Base-by-base conservation (phyloP, 352 stramenopile species). In the Phytopythium kandeliae region DNA sequence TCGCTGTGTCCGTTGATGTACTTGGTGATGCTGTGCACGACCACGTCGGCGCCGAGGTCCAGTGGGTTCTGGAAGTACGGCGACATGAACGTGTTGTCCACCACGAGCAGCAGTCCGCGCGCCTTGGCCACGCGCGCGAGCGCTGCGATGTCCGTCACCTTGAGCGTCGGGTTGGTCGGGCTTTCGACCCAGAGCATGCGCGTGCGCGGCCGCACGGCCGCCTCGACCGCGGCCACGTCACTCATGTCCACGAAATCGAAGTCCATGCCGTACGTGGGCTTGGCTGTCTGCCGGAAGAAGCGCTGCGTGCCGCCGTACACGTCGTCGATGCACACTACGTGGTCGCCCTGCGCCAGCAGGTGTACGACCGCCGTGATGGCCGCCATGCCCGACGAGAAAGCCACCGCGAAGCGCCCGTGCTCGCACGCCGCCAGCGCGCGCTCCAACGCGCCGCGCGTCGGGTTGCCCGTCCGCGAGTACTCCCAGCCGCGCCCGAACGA, bases 1-100 rank as follows among this genome's bases (percentile, higher is more conserved):
- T 97, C 92, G 59, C 95, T 97, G 74, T 98, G 92, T 51, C 92
- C 92, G 63, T 97, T 95, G 62, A 97, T 98, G 76, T 96, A 98
- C 80, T 98, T 98, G 67, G 94, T 98, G 58, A 97, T 79, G 55
- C 81, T 96, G 71, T 98, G 92, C 48, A 97, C 79, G 31, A 95
- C 90, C 22, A 98, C 74, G 65, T 98, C 90, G 31, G 83, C 88
- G 37, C 94, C 94, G 21, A 97, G 75, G 46, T 87, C 78, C 17
- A 98, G 72, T 12, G 94, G 94, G 61, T 93, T 94, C 65, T 92
- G 84, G 65, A 98, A 94, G 63, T 97, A 96, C 0, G 91, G 91
- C 41, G 86, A 93, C 63, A 93, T 91, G 65, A 98, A 98, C 28
- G 94, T 98, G 67, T 96, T 96, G 71, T 98, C 94, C 36, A 96